Evolutionary conservation across 2,329 filamentous ascomycete genomes (phyloP).

Genomic region (Rutstroemia sp.): DNA sequence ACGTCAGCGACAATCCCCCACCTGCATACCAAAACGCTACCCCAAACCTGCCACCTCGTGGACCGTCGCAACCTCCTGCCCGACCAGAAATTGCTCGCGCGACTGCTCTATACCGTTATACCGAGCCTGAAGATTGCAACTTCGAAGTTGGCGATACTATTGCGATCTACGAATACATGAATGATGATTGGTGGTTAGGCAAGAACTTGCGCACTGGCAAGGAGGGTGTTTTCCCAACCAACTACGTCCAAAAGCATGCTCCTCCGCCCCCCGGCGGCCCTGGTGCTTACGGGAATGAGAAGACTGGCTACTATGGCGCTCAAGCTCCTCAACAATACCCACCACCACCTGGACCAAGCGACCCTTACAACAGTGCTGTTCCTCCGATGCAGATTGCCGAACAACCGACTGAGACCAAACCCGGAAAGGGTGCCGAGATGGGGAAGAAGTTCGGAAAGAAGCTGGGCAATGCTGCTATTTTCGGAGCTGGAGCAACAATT

Average conservation of each 20-base stretch:
- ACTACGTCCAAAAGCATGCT: constrained; percentile 68
- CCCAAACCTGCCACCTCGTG: constrained; percentile 15
- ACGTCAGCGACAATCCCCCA: constrained; percentile 16
- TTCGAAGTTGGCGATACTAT: constrained; percentile 77
- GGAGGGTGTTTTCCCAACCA: constrained; percentile 93
- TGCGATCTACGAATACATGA: constrained; percentile 85
- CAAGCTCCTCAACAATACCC: constrained; percentile 12
- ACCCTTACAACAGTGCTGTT: constrained; percentile 61
- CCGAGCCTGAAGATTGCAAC: constrained; percentile 69
- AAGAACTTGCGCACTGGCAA: constrained; percentile 72
- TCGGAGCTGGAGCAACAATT: constrained; percentile 86
- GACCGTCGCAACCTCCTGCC: constrained; percentile 29
- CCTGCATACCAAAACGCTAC: constrained; percentile 28
- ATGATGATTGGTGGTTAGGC: constrained; percentile 95
- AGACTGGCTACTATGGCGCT: constrained; percentile 17
- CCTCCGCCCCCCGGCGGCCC: background rate
- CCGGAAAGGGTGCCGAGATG: constrained; percentile 47
- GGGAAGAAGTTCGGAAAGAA: constrained; percentile 98
- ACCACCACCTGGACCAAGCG: constrained; percentile 41
- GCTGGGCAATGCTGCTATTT: constrained; percentile 75
- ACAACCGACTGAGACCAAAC: constrained; percentile 33
- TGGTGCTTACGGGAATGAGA: constrained; percentile 29
- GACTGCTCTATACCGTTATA: constrained; percentile 77
- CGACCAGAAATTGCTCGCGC: constrained; percentile 60
- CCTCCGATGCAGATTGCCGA: constrained; percentile 69